Evolutionary conservation across 768 basidiomycete genomes (phyloP), one percentile per base, ranked within the genome.

Genomic region (Austroboletus festivus): DNA sequence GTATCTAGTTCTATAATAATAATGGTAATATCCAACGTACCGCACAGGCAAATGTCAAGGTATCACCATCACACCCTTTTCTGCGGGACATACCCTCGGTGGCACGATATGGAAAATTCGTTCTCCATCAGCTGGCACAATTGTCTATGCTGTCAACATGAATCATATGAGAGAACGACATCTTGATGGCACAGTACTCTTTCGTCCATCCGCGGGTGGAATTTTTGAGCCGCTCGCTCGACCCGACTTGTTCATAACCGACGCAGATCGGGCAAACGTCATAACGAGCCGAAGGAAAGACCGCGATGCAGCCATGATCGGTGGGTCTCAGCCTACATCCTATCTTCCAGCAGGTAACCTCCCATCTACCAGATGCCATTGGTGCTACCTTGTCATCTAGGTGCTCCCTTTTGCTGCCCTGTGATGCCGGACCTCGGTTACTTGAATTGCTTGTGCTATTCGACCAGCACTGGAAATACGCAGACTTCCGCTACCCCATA

Each of bases 21-120:
- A n/a, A n/a, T n/a, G n/a, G n/a, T n/a, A n/a, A n/a, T n/a, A n/a
- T n/a, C n/a, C 34, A 21, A 47, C 38, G 13, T 33, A 20, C 19
- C 31, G 30, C 52, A 28, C 61, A 89, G 89, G 92, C 43, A 90
- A 93, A 73, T 91, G 89, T 60, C 89, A 93, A 64, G 91, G 91
- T 16, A 72, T 94, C 59, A 94, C 93, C 2, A 89, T 99, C 54
- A 94, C 93, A 16, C 93, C 96, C 1, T 96, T 93, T 69, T 87
- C 89, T 59, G 88, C 93, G 12, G 96, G 95, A 0, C 94, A 97
- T 66, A 91, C 91, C 0, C 79, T 99, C 15, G 96, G 96, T 51
- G 96, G 95, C 38, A 92, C 94, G 5, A 89, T 99, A 54, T 98
- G 93, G 93, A 97, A 97, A 64, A 88, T 99, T 52, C 85, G 96